These are phyloP conservation scores for Leccinum obscurum DNA, from an alignment of 768 basidiomycete genomes.

Conservation along the genomic window DNA sequence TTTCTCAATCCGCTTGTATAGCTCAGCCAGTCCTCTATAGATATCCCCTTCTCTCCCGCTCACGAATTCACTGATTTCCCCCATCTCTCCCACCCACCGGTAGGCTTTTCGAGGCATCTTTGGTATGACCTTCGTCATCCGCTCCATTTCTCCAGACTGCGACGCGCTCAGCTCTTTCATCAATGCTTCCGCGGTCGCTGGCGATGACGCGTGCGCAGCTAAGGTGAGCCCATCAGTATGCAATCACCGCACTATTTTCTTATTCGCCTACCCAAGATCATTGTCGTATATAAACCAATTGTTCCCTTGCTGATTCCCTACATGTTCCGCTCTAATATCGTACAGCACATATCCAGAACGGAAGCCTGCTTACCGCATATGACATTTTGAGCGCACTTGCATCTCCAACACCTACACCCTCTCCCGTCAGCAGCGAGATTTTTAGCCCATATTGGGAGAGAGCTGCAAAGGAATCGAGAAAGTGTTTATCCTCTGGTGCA, in stretches of 20 bases:
- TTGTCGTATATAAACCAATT: slow-evolving; percentile 52
- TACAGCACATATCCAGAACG: neutral
- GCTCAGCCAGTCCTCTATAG: slow-evolving; percentile 47
- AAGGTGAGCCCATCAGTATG: slow-evolving; percentile 4
- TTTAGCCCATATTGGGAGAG: slow-evolving; percentile 47
- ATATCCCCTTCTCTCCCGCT: slow-evolving; percentile 44
- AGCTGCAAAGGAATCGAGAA: slow-evolving; percentile 40
- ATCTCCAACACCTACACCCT: slow-evolving; percentile 51
- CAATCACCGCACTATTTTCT: neutral
- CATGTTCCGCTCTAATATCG: neutral
- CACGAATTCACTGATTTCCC: slow-evolving; percentile 60
- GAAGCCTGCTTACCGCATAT: slow-evolving; percentile 48
- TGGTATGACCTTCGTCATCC: slow-evolving; percentile 41
- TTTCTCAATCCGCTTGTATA: slow-evolving; percentile 45
- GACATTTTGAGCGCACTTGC: slow-evolving; percentile 68
- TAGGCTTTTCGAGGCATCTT: slow-evolving; percentile 63
- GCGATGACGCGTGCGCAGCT: slow-evolving; percentile 59
- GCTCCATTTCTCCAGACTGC: slow-evolving; percentile 44
- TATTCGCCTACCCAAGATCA: slow-evolving; percentile 48
- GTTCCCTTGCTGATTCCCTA: slow-evolving; percentile 60
- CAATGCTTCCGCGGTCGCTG: slow-evolving; percentile 59
- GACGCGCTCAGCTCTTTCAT: slow-evolving; percentile 48
- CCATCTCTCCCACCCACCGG: slow-evolving; percentile 63
- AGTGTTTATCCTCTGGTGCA: slow-evolving; percentile 28
- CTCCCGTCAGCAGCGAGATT: slow-evolving; percentile 45